Percentiles rank a stretch among this genome's conserved stretches.
Evolutionary conservation across 2,329 filamentous ascomycete genomes (phyloP).

Genomic region (Graphium sp.): DNA sequence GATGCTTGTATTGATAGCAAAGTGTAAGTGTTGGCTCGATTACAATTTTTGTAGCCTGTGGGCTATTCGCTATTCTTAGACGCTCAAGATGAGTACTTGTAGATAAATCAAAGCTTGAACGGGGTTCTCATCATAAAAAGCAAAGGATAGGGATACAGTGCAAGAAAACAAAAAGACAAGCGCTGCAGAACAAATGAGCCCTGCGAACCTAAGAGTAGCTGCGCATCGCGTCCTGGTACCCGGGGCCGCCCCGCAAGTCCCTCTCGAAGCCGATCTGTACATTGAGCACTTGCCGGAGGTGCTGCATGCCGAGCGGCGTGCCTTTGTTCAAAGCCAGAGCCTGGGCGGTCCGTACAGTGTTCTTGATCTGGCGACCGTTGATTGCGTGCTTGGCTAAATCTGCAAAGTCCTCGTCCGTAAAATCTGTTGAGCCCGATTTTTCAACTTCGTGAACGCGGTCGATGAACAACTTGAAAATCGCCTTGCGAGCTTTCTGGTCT

Average conservation of each 20-base stretch:
- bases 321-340: constrained; percentile 64
- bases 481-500: constrained; percentile 52
- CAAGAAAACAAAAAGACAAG: no score
- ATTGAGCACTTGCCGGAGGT: constrained; percentile 70
- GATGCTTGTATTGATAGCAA: no score
- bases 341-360: constrained; percentile 55
- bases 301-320: constrained; percentile 55
- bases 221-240: constrained; percentile 71
- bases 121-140: no score
- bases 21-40: no score
- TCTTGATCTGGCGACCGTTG: constrained; percentile 64
- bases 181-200: no score
- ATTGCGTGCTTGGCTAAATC: constrained; percentile 48
- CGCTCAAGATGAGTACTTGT: no score
- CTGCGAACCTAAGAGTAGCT: constrained; percentile 50
- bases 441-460: constrained; percentile 52
- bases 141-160: no score
- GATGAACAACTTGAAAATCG: constrained; percentile 75
- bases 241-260: constrained; percentile 65
- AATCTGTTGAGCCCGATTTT: constrained; percentile 39
- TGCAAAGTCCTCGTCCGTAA: constrained; percentile 51
- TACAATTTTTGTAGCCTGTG: no score
- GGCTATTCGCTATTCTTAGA: no score
- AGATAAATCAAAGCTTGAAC: no score
- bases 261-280: constrained; percentile 70